Evolutionary conservation across 176 grass and related monocot species (phyloP), one percentile per base, ranked within the genome.

Genomic region (Tuctoria greenei): DNA sequence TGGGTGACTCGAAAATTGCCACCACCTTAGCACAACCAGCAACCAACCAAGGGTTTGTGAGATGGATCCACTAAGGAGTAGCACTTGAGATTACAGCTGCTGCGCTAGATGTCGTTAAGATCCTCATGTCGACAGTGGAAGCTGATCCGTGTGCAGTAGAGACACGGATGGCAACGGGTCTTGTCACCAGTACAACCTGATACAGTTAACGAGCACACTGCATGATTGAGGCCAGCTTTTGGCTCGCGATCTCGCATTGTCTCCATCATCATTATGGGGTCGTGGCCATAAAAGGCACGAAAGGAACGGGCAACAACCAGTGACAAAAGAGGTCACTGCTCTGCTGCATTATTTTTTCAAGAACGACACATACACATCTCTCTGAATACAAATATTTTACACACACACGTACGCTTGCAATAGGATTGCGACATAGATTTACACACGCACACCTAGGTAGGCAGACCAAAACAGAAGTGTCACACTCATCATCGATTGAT

Each of bases 191-290:
- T 67, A 62, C 65, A 66, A 49, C 67, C 79, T 82, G 49, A 72
- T 18, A 39, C 65, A 64, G 77, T 21, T n/a, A 45, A 71, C 25
- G 10, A 57, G 72, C 42, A 46, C 12, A 14, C 45, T 80, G 10
- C 49, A 67, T 83, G 40, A 76, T 65, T 46, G 78, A 73, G 25
- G 7, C 24, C 73, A 67, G 5, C 38, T 20, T 20, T 71, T 50
- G 36, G 25, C 34, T 51, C 31, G 39, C 38, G 38, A 77, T 75
- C 61, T 54, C 55, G 64, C 64, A 17, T 60, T 67, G 72, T 83
- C 64, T 28, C 43, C 51, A 6, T 84, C 74, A 56, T 18, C n/a
- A n/a, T n/a, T 2, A 61, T 62, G 74, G 66, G 31, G 1, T 40
- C 51, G 43, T 39, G 17, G 12, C 39, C 21, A 13, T 37, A 39